Base-by-base conservation (phyloP, 768 basidiomycete species). In the Mycena crocata region DNA sequence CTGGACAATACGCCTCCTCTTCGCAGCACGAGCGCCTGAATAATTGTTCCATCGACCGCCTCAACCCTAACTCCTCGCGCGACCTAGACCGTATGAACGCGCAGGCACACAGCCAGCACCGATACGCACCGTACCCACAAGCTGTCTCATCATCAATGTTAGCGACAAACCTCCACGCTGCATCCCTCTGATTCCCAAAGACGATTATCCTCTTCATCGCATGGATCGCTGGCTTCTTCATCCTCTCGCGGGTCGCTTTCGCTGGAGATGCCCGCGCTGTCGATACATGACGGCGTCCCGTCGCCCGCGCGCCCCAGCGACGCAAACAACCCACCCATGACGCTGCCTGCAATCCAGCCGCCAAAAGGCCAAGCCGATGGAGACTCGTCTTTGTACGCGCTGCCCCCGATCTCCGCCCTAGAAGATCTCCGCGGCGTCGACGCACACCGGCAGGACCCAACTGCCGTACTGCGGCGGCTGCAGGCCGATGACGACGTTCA, bases 361-460 rank as follows among this genome's bases (percentile, higher is more conserved):
- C 75, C 71, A 31, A 68, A 68, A 62, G 72, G 72, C 45, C 68
- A 76, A 19, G 77, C 71, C 30, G 76, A 77, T 19, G n/a, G n/a
- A n/a, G n/a, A n/a, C n/a, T n/a, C n/a, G n/a, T 75, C 83, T 2
- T 77, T 81, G 2, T 89, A 89, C 66, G 86, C 89, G 2, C 74
- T 92, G 5, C 91, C 90, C 1, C 89, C 90, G 1, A 91, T 92
- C 61, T 88, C 90, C 9, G 87, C 89, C 0, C 77, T 93, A 70
- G 91, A 92, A 74, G 87, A 88, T 64, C 74, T 89, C 52, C 82
- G 89, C 12, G 87, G 88, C 3, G 77, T 85, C 24, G 78, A 71
- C 76, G 81, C 66, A n/a, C n/a, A n/a, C n/a, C n/a, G n/a, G 63
- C 82, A 81, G 39, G 90, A 92, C 73, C 88, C 90, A 0, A 87